Base-by-base conservation (phyloP, 2,329 filamentous ascomycete species). In the Xylaria sp. region DNA sequence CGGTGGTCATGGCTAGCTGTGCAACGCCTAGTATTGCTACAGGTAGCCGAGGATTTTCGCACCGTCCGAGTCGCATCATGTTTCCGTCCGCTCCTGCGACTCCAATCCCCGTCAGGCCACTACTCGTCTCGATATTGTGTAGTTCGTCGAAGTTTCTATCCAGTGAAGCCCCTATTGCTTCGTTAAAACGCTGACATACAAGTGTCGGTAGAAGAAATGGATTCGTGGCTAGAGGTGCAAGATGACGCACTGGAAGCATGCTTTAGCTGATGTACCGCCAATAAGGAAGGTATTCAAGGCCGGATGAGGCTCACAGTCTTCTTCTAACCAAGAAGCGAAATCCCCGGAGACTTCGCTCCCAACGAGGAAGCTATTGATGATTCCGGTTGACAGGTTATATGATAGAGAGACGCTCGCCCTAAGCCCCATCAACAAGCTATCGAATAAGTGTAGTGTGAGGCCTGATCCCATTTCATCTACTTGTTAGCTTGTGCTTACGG, bases 121-220 rank as follows among this genome's bases (percentile, higher is more conserved):
- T 44, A 6, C 17, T 22, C 5, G n/a, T 45, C 36, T 39, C 36
- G 11, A 39, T 39, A 2, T 25, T 15, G 42, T 45, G 4, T 22
- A 45, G 25, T 15, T 39, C 36, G 11, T 39, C 11, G 36, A 15
- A 45, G 9, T 20, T 56, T 13, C 25, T 29, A 1, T 27, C 9
- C 5, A 31, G 38, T 27, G 53, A 39, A 27, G 53, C 17, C 17
- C 22, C 9, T 29, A 42, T 42, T 56, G 15, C 38, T 56, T 56
- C 36, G 38, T 9, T 31, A 7, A 27, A 27, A 29, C 53, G 38
- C 39, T 31, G 36, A 25, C 25, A 42, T 42, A 56, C 27, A 20
- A 56, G 22, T 10, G 38, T 56, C 27, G 53, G 53, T 5, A 44
- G 7, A 31, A 44, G 53, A 44, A 56, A 56, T 13, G 53, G 25